A percentile compares a stretch with the other conserved stretches of the same genome.
These are phyloP conservation scores for Candida sonorensis DNA, from an alignment of 805 yeast genomes.

Conservation along the genomic window DNA sequence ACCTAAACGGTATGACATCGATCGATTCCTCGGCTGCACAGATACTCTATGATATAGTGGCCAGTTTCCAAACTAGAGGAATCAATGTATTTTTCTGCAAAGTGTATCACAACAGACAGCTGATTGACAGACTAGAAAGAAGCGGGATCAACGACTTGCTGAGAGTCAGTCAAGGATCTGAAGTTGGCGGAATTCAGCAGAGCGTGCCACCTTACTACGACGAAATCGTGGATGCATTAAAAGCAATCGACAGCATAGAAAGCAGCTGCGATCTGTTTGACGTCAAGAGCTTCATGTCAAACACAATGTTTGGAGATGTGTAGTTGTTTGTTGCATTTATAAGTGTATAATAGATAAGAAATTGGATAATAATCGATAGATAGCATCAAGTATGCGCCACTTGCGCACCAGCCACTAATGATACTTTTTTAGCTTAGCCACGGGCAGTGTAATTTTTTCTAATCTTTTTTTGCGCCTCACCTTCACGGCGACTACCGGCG, in stretches of 20 bases:
- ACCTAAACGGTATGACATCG: constrained; percentile 73
- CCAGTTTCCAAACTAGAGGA: constrained; percentile 44
- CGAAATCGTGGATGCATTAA: constrained; percentile 53
- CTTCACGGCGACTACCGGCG: no score
- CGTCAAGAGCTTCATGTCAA: constrained; percentile 10
- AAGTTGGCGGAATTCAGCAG: constrained; percentile 26
- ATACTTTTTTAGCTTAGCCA: no score
- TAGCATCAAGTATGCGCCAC: no score
- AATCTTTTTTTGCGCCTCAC: no score
- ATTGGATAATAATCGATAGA: not conserved
- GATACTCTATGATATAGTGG: constrained; percentile 54
- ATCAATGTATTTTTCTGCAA: constrained; percentile 57
- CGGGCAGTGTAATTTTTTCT: no score
- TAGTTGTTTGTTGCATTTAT: not conserved
- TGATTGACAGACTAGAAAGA: constrained; percentile 42
- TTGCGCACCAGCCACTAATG: no score
- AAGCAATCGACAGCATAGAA: constrained; percentile 33
- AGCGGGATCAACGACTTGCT: constrained; percentile 49
- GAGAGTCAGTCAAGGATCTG: constrained; percentile 15
- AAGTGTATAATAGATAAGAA: not conserved
- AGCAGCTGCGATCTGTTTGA: constrained; percentile 14
- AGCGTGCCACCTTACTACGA: constrained; percentile 36
- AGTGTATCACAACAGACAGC: constrained; percentile 39
- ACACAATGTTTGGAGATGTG: constrained; percentile 7
- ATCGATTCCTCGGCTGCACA: constrained; percentile 80